phyloP scores from a whole-genome alignment of 2,329 filamentous ascomycete species.

The Dendrostoma leiphaemia region DNA sequence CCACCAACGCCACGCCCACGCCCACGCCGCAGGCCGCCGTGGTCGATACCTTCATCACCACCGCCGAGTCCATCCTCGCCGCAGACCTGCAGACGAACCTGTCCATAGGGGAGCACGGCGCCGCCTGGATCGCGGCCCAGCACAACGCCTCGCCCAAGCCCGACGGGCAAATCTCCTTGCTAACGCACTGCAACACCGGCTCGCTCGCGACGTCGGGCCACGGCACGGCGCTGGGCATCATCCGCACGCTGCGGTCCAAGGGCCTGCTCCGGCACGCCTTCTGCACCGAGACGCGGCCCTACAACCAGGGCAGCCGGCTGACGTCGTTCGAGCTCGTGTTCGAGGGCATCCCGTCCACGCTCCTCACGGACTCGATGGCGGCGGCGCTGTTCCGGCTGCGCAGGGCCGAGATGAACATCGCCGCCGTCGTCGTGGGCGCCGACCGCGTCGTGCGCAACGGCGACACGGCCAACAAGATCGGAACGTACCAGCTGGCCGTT shows the following conservation, averaged over 20 bases:
- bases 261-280: conserved; percentile 76
- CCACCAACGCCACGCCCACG: conserved; percentile 21
- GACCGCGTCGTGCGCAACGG: conserved; percentile 95
- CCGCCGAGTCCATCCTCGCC: conserved; percentile 82
- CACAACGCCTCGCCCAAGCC: conserved; percentile 44
- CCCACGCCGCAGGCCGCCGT: conserved; percentile 52
- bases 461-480: conserved; percentile 98
- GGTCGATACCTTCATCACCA: conserved; percentile 68
- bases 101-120: conserved; percentile 78
- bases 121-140: conserved; percentile 74
- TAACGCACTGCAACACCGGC: conserved; percentile 98
- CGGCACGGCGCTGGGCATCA: conserved; percentile 90
- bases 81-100: conserved; percentile 87
- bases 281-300: conserved; percentile 95
- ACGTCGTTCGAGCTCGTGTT: conserved; percentile 97
- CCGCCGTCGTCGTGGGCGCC: conserved; percentile 88
- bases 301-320: conserved; percentile 94
- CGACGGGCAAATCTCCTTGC: conserved; percentile 67
- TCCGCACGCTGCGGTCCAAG: conserved; percentile 72
- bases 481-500: conserved; percentile 91
- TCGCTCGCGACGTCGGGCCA: conserved; percentile 97
- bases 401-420: conserved; percentile 65
- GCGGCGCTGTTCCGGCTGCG: conserved; percentile 72
- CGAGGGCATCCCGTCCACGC: conserved; percentile 84
- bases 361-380: conserved; percentile 97